Percentiles rank a stretch among this genome's conserved stretches.
phyloP scores from a whole-genome alignment of 768 basidiomycete genomes.

The Dendrothele bispora region DNA sequence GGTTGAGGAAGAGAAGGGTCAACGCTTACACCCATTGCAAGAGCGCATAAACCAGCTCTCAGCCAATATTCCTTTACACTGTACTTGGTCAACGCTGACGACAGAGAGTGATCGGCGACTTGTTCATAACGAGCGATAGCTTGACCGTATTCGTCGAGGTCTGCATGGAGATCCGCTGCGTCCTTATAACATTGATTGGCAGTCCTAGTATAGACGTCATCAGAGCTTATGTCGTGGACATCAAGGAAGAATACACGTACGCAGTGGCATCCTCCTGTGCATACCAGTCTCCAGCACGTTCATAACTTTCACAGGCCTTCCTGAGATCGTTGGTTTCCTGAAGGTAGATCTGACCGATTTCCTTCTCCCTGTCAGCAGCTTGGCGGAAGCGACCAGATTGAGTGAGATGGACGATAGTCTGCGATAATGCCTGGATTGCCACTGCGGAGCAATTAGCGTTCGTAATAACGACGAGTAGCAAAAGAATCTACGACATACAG shows the following conservation, averaged over 20 bases:
- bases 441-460: slow-evolving; percentile 47
- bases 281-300: slow-evolving; percentile 95
- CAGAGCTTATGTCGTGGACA: not conserved
- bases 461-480: not conserved
- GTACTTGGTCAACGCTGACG: slow-evolving; percentile 89
- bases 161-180: slow-evolving; percentile 92
- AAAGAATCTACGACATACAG: slow-evolving; percentile 46
- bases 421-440: slow-evolving; percentile 82
- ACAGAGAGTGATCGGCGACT: slow-evolving; percentile 82
- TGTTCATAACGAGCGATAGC: slow-evolving; percentile 90
- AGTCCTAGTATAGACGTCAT: slow-evolving; percentile 59
- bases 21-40: slow-evolving; percentile 77
- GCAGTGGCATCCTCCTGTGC: slow-evolving; percentile 95
- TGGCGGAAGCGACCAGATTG: slow-evolving; percentile 90
- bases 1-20: not conserved
- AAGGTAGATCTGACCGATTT: slow-evolving; percentile 93
- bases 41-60: slow-evolving; percentile 78
- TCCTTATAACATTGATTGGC: slow-evolving; percentile 96
- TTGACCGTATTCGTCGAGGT: slow-evolving; percentile 79
- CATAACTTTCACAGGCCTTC: slow-evolving; percentile 89
- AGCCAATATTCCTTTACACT: slow-evolving; percentile 99
- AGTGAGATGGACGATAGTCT: slow-evolving; percentile 83
- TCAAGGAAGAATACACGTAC: slow-evolving; percentile 48
- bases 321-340: slow-evolving; percentile 77
- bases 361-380: slow-evolving; percentile 96